These are phyloP conservation scores for Alliaria petiolata DNA, from an alignment of 345 rosid genomes.

Conservation along the genomic window DNA sequence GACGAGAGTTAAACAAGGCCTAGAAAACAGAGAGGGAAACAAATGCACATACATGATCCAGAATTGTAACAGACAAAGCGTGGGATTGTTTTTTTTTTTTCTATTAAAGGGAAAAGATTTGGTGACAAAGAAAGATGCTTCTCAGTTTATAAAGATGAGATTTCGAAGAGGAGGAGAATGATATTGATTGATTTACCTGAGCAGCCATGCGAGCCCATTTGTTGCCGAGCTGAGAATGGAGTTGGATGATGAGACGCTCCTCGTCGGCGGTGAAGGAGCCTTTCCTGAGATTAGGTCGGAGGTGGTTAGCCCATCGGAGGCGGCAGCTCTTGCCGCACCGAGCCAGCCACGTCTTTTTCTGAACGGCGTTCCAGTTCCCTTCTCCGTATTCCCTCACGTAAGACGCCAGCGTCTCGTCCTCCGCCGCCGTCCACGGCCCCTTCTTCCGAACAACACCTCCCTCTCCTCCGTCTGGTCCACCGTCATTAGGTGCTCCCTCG, in stretches of 20 bases:
- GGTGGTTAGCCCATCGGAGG: slow-evolving; percentile 49
- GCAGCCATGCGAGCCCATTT: slow-evolving; percentile 57
- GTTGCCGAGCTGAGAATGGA: slow-evolving; percentile 43
- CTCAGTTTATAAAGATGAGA: too few relatives aligned
- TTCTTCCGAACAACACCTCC: slow-evolving; percentile 31
- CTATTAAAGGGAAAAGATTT: too few relatives aligned
- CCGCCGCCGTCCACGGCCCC: slow-evolving; percentile 47
- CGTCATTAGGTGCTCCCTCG: slow-evolving; percentile 7
- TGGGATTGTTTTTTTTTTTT: not conserved
- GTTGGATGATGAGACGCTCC: slow-evolving; percentile 39
- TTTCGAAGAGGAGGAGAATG: too few relatives aligned
- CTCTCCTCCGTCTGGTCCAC: not conserved
- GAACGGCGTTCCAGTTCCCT: slow-evolving; percentile 52
- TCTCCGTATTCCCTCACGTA: slow-evolving; percentile 45
- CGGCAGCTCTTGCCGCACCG: slow-evolving; percentile 52
- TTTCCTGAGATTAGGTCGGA: slow-evolving; percentile 43
- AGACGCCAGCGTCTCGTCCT: slow-evolving; percentile 36
- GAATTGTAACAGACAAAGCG: not conserved
- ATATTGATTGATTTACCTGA: slow-evolving; percentile 22
- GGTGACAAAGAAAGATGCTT: too few relatives aligned
- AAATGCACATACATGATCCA: too few relatives aligned
- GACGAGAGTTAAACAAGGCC: not conserved
- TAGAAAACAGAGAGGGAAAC: not conserved
- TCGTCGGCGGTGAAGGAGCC: slow-evolving; percentile 40
- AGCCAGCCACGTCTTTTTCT: slow-evolving; percentile 39